Evolutionary conservation across 2,329 filamentous ascomycete species (phyloP), one percentile per base, ranked within the genome.

Genomic region (Pyrenophora teres): DNA sequence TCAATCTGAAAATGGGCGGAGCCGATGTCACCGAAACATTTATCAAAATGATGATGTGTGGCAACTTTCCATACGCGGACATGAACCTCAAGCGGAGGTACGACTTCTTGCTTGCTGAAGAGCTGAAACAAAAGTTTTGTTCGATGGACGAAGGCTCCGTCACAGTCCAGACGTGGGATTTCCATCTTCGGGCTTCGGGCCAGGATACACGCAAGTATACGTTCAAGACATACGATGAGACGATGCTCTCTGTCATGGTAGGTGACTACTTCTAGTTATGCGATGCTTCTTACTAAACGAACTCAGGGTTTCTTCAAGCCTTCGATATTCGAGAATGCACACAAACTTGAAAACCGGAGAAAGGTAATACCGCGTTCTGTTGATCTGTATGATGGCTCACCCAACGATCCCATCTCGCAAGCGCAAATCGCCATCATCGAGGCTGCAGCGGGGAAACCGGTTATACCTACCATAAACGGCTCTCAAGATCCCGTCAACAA

Each of bases 151-250:
- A 97, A 71, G 87, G 87, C 7, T 89, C 93, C 56, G 89, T 99
- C 46, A 92, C 88, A 10, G 92, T 96, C 4, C 90, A 96, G 74
- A 81, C 90, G 3, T 90, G 85, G 76, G 88, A 95, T 64, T 97
- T 97, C 70, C 91, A 97, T 72, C 83, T 99, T 13, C 88, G 94
- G 23, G 89, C 90, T 8, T 88, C 90, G 1, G 92, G 91, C 46
- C 87, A 96, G 70, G 88, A 94, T 44, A 99, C 94, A 1, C 84
- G 87, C 57, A 97, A 96, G 74, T 97, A 96, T 74, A 85, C 87
- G 35, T 97, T 97, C 81, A 97, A 97, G 79, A 92, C 90, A 0
- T 99, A 97, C 68, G 94, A 99, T 63, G 94, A 97, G 73, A 89
- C 95, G 18, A 90, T 96, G 63, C 81, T 99, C n/a, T 89, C 94